These are phyloP conservation scores for Geotrichum cucujoidarum DNA, from an alignment of 1,139 yeast species.

Conservation along the genomic window DNA sequence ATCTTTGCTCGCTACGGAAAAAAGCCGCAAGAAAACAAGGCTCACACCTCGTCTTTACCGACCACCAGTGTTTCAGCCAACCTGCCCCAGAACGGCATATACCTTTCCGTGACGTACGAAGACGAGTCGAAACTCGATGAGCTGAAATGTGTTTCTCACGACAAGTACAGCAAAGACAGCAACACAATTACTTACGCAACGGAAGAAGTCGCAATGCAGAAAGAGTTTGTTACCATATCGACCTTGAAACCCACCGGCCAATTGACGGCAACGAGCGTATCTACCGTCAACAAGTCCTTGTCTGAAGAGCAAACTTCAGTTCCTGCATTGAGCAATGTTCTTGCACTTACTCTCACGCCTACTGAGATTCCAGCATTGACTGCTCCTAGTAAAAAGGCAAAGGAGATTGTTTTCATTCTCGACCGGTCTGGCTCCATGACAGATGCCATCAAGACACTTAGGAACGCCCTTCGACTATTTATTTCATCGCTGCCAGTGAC, in stretches of 20 bases:
- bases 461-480: conserved; percentile 12
- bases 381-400: background rate
- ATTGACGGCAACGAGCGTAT: conserved; percentile 6
- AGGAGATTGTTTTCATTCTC: conserved; percentile 16
- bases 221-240: conserved; percentile 11
- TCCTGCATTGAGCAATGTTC: conserved; percentile 10
- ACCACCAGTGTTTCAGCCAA: background rate
- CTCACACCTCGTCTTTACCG: background rate
- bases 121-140: background rate
- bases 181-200: background rate
- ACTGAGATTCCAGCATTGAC: background rate
- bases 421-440: conserved; percentile 18
- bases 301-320: background rate
- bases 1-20: conserved; percentile 11
- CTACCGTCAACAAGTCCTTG: background rate
- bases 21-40: background rate
- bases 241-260: background rate
- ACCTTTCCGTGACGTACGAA: conserved; percentile 4
- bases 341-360: conserved; percentile 11
- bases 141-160: conserved; percentile 15
- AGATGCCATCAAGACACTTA: conserved; percentile 3
- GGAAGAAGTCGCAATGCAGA: background rate
- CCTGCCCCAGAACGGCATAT: conserved; percentile 4
- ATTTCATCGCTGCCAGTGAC: conserved; percentile 12
- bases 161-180: background rate